Evolutionary conservation across 2,329 filamentous ascomycete species (phyloP).

Genomic region (Allantophomopsis lycopodina): DNA sequence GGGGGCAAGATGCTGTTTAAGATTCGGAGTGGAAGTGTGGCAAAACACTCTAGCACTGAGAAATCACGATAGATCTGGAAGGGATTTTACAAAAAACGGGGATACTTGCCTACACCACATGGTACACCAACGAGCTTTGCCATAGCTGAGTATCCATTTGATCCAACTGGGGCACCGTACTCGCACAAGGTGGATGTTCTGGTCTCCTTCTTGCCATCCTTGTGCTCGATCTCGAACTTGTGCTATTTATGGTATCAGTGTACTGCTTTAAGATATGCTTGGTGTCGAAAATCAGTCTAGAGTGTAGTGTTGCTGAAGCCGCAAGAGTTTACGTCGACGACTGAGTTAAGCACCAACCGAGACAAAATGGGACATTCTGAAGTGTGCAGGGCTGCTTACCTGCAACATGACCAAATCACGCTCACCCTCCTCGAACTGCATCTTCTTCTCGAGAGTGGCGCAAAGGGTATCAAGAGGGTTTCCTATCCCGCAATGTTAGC

Average conservation of each 20-base stretch:
- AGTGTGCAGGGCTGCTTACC: no score
- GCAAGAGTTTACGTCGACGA: no score
- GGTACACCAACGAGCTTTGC: constrained; percentile 69
- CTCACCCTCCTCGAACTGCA: constrained; percentile 73
- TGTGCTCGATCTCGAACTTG: constrained; percentile 73
- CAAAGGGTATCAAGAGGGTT: constrained; percentile 88
- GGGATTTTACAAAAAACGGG: no score
- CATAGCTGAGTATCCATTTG: constrained; percentile 67
- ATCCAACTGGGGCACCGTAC: constrained; percentile 52
- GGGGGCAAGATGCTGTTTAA: no score
- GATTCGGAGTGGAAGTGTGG: no score
- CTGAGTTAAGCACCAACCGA: no score
- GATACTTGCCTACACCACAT: constrained; percentile 27
- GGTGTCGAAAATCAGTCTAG: no score
- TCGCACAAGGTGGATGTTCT: constrained; percentile 71
- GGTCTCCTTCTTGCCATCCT: constrained; percentile 65
- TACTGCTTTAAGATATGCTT: no score
- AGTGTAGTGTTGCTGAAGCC: no score
- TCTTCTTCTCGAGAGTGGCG: constrained; percentile 80
- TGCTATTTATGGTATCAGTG: constrained; percentile 24
- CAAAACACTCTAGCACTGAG: no score
- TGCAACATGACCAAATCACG: constrained; percentile 73
- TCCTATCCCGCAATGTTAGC: neutral
- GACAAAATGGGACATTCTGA: no score
- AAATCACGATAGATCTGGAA: no score